Evolutionary conservation across 2,329 filamentous ascomycete genomes (phyloP).

Genomic region (Pestalotiopsis sp.): DNA sequence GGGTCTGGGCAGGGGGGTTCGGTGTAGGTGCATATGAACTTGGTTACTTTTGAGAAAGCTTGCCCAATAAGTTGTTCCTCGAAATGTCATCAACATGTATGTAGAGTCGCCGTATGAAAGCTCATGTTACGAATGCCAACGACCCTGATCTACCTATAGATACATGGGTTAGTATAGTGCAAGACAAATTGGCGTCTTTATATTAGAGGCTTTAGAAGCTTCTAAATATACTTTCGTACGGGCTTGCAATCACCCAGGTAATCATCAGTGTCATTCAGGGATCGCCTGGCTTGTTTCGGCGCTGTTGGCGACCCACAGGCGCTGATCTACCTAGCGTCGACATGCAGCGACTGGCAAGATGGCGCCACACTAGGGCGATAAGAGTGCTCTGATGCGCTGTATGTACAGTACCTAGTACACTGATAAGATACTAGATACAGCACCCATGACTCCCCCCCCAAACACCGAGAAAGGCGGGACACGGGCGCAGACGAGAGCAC

Average conservation of each 20-base stretch:
- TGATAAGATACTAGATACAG: neutral
- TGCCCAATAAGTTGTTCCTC: too few relatives aligned
- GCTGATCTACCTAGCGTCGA: neutral
- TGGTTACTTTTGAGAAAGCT: too few relatives aligned
- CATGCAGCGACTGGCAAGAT: neutral
- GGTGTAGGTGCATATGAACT: too few relatives aligned
- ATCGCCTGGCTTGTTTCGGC: neutral
- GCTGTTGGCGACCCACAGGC: neutral
- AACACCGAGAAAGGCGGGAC: neutral
- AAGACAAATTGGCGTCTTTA: neutral
- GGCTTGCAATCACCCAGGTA: neutral
- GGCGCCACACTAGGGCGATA: neutral
- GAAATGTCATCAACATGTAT: too few relatives aligned
- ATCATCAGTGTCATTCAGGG: neutral
- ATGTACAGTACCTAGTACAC: neutral
- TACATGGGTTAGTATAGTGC: neutral
- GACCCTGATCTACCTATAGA: neutral
- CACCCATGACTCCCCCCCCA: neutral
- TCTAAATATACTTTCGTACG: neutral
- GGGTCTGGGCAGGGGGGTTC: too few relatives aligned
- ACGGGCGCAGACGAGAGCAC: neutral
- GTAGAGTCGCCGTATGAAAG: too few relatives aligned
- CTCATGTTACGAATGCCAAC: neutral
- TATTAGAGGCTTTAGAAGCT: neutral
- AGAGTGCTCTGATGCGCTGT: neutral